phyloP scores from a whole-genome alignment of 192 early-diverging fungal genomes.

The Podila epicladia region DNA sequence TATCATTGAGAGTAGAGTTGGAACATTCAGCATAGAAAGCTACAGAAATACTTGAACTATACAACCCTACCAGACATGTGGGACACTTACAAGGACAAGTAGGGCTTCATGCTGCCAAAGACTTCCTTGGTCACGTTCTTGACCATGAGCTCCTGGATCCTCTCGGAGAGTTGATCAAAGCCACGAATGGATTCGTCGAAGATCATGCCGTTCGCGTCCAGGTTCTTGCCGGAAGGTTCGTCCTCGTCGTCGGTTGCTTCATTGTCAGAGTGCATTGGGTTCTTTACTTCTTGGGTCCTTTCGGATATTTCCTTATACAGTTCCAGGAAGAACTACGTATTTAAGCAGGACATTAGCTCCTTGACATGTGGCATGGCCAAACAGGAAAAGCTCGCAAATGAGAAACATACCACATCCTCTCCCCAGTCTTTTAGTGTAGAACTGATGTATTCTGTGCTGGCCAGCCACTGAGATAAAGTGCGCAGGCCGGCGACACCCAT shows the following conservation, averaged over 20 bases:
- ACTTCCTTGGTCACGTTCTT: conserved; percentile 58
- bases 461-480: conserved; percentile 62
- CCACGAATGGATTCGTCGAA: conserved; percentile 55
- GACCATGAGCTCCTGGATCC: conserved; percentile 56
- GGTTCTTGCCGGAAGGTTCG: conserved; percentile 1
- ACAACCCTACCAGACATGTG: too few relatives aligned
- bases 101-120: conserved; percentile 49
- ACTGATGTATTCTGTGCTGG: conserved; percentile 54
- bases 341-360: too few relatives aligned
- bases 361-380: neutral
- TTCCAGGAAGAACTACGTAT: conserved; percentile 61
- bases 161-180: conserved; percentile 44
- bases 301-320: conserved; percentile 55
- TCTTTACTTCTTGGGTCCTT: conserved; percentile 15
- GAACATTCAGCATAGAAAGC: neutral
- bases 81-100: conserved; percentile 53
- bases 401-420: conserved; percentile 60
- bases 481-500: conserved; percentile 56
- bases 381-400: too few relatives aligned
- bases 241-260: conserved; percentile 33
- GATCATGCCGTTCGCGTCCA: conserved; percentile 51
- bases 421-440: conserved; percentile 60
- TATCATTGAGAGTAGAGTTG: neutral
- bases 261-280: conserved; percentile 23
- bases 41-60: neutral